Evolutionary conservation across 495 filamentous ascomycete species (phyloP), one percentile per base, ranked within the genome.

Genomic region (Sabuloglossum arenarium): DNA sequence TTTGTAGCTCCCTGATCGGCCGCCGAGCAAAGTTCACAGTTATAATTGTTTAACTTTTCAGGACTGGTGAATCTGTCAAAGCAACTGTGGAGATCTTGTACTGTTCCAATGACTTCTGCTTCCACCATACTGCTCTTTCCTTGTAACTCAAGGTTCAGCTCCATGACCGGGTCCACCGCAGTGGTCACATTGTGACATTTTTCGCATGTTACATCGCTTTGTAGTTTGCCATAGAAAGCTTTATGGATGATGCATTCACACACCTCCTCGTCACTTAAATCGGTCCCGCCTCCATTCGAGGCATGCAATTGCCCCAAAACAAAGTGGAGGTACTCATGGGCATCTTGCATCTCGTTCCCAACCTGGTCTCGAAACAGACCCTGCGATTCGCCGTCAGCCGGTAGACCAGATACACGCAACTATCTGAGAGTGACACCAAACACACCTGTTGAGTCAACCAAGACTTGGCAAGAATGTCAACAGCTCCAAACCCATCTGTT

Each of bases 291-390:
- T 3, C 77, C 74, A 62, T 81, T 84, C 49, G 78, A 77, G 57
- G 77, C 71, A 56, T 94, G 88, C 1, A 96, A 75, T 62, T 87
- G 79, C 67, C 94, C 87, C 34, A 89, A 79, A 4, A 96, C 74
- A 63, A 93, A 94, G 64, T 91, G 85, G 69, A 94, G 87, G 67
- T 89, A 96, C 63, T 96, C 89, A 65, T 96, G 88, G 1, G 88
- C 87, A 64, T 96, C 89, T 68, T 94, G 89, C 67, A 94, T 87
- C 58, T 85, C 81, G 62, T 90, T 51, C 24, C 47, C 47, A 30
- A 19, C 47, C 16, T 51, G 47, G 24, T 51, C 47, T 51, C 47
- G 47, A 51, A 51, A 51, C 14, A 51, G 6, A 88, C n/a, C 87
- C 86, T 10, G 86, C 84, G 27, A 94, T 74, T 2, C 21, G 39